Evolutionary conservation across 768 basidiomycete species (phyloP), one percentile per base, ranked within the genome.

Genomic region (Russula griseocarnosa): DNA sequence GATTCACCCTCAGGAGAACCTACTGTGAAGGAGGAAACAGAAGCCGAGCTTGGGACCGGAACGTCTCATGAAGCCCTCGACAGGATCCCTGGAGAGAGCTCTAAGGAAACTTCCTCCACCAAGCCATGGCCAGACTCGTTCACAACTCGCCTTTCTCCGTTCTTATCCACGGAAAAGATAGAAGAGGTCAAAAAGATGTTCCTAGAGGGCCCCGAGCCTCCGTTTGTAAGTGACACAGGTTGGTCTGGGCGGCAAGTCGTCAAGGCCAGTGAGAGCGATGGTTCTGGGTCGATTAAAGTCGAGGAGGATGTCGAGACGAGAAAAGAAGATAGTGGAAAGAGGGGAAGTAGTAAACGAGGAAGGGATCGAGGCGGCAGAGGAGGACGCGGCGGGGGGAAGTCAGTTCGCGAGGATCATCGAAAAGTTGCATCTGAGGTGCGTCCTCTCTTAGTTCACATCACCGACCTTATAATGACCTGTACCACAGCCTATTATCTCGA

Each of bases 381-480:
- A 49, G 76, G 78, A 30, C 76, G 81, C 14, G 78, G 81, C 14
- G 78, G 79, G 22, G 77, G 79, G 8, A 76, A 76, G 49, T 71
- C 74, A 63, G 70, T 73, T 46, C 75, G 80, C 67, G 83, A 83
- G 67, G 93, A 95, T 69, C 75, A 78, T 67, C 80, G 92, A 67
- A 89, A 83, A 72, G 88, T 96, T 44, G 60, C 90, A 36, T 92
- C 94, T 32, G 83, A 93, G 75, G 94, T 95, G 69, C 70, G 87
- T 83, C 46, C 30, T 32, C 18, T 44, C 36, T 28, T 71, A 70
- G 49, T 69, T 56, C 65, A 7, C 46, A n/a, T 24, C 63, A 46
- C 28, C 38, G 6, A 64, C 62, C 59, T 57, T 62, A 57, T 49
- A 60, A 61, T 34, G 54, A 28, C 30, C 26, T 22, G 34, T 16